Evolutionary conservation across 176 grass and related monocot species (phyloP).

Genomic region (Lolium rigidum): DNA sequence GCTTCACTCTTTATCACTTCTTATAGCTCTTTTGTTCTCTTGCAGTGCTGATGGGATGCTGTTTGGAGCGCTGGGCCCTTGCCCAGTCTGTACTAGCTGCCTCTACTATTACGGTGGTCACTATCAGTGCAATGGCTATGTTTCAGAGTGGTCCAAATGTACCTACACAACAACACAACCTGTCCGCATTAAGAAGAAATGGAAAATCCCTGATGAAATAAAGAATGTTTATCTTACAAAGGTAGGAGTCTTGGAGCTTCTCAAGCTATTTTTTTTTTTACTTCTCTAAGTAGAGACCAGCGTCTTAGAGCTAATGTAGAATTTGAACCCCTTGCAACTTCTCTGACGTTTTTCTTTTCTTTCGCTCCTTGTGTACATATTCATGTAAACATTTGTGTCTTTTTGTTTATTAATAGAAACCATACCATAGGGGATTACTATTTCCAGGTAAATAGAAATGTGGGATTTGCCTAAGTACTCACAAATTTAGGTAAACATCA

Average conservation of each 20-base stretch:
- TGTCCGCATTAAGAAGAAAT: constrained; percentile 77
- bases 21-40: constrained; percentile 7
- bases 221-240: constrained; percentile 76
- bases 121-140: constrained; percentile 79
- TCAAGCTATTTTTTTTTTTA: constrained; percentile 1
- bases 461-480: not conserved
- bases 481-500: constrained; percentile 15
- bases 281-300: constrained; percentile 10
- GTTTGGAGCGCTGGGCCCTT: constrained; percentile 85
- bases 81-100: constrained; percentile 75
- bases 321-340: not conserved
- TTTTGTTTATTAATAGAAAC: not conserved
- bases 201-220: constrained; percentile 74
- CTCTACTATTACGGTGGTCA: constrained; percentile 73
- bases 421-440: not conserved
- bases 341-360: not conserved
- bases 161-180: constrained; percentile 77
- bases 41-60: constrained; percentile 95
- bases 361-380: not conserved
- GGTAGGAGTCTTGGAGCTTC: constrained; percentile 44
- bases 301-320: not conserved
- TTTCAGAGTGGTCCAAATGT: constrained; percentile 95
- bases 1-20: constrained; percentile 1
- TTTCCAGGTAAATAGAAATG: not conserved
- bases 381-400: not conserved